Evolutionary conservation across 768 basidiomycete genomes (phyloP), one percentile per base, ranked within the genome.

Genomic region (Ramaria rubella): DNA sequence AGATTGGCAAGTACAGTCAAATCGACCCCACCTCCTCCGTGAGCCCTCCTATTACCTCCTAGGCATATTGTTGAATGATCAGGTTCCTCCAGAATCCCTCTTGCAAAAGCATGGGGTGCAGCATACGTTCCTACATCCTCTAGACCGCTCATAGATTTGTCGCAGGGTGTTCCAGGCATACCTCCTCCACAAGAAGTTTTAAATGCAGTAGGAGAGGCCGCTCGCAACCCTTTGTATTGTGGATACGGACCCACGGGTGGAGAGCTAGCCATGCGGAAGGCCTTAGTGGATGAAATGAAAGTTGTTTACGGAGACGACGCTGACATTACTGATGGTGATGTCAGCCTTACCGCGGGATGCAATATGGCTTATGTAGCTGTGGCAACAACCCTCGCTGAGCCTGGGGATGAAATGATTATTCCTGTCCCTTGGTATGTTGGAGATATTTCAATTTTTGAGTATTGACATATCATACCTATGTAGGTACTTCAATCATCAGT

Each of bases 401-500:
- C 78, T 15, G 86, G 85, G 1, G 84, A 86, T 55, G 86, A 88
- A 62, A 72, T 88, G 29, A 81, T 90, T 30, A 67, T 90, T 17
- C 87, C 88, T 21, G 73, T 82, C 1, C 88, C 87, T 21, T 86
- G 86, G 85, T 86, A 66, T 49, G 59, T 60, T 12, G 57, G 64
- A 34, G 14, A n/a, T n/a, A 30, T 36, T 30, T 1, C 11, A 8
- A 24, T 29, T 54, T 36, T 12, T 24, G 23, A 24, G 9, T 4
- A 14, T 19, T 12, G 21, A 12, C 21, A 30, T 36, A 17, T n/a
- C 15, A 14, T 31, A 17, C 34, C 34, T 6, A 12, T 30, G 21
- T 50, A 81, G 80, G 81, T 87, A 87, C 60, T 83, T 86, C 60
- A 83, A 83, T 66, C 80, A 82, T 51, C 75, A 81, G 79, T 86